Base-by-base conservation (phyloP, 371 early-diverging fungal genomes). In the Mucor lusitanicus region DNA sequence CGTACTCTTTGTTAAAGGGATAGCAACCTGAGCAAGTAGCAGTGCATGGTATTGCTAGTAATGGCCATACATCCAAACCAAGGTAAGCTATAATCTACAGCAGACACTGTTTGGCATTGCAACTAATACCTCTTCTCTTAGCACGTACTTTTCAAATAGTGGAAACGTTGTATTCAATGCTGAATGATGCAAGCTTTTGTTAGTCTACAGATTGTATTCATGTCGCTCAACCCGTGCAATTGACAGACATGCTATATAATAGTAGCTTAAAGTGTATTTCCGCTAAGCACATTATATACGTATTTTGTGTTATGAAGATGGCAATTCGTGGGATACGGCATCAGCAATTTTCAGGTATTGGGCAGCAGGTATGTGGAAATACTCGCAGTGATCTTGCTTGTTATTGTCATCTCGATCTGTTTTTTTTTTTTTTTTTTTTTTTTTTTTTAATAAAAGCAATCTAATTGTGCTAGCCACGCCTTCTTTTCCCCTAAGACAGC, bases 261-360 rank as follows among this genome's bases (percentile, higher is more conserved):
- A 64, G 64, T 56, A 64, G 64, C 64, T 28, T 64, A 25, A 39
- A 66, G 66, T 66, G 67, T 66, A 61, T 66, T 30, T 60, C 61
- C 67, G 60, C 67, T 66, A 66, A 66, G 67, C 67, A 54, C 67
- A 61, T 40, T 37, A 54, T 66, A 66, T 66, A 53, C 61, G 53
- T 66, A 66, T 54, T 61, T 66, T 64, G 59, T 64, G 65, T 64
- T 64, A 64, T 58, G 65, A 64, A 64, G 65, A 64, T 58, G 65
- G 65, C 48, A 64, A 64, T 64, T 64, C 48, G 65, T 64, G 65
- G 65, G 37, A 64, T 64, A 46, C 65, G 48, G 65, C 48, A 64
- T 48, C 65, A 64, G 65, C 39, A n/a, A 23, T 32, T 37, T 19
- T 46, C 25, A 25, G 13, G 11, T 33, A 55, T 55, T 32, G 11